phyloP scores from a whole-genome alignment of 345 rosid genomes.

The Raphanus raphanistrum region DNA sequence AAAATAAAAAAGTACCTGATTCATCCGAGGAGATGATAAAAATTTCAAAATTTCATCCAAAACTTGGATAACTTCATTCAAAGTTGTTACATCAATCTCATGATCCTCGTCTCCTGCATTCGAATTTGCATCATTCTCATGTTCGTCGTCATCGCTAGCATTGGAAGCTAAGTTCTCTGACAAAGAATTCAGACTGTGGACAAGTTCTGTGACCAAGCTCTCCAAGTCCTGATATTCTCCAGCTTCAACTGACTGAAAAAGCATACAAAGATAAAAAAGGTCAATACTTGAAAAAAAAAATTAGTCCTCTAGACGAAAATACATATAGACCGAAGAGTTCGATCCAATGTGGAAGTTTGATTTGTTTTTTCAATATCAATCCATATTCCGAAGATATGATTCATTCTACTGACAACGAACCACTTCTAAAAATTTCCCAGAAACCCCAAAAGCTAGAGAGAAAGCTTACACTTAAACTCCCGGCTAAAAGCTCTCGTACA shows the following conservation, averaged over 20 bases:
- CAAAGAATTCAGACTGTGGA: constrained; percentile 49
- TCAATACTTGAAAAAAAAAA: background rate
- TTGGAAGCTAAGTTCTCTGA: constrained; percentile 37
- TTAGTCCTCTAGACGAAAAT: too few relatives aligned
- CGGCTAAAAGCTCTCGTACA: constrained; percentile 47
- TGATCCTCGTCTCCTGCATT: constrained; percentile 37
- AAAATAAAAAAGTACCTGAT: constrained; percentile 51
- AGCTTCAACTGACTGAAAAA: constrained; percentile 43
- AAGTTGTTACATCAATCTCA: constrained; percentile 30
- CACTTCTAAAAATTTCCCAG: background rate
- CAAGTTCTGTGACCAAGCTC: constrained; percentile 48
- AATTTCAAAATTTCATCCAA: constrained; percentile 34
- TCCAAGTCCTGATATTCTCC: constrained; percentile 48
- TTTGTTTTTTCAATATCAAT: background rate
- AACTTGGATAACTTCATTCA: constrained; percentile 31
- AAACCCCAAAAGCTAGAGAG: background rate
- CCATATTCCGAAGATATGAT: background rate
- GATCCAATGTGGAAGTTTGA: background rate
- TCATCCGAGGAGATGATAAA: constrained; percentile 49
- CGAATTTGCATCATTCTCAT: constrained; percentile 33
- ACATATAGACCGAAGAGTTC: background rate
- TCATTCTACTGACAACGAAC: constrained; percentile 2
- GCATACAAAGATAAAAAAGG: background rate
- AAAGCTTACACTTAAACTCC: constrained; percentile 48
- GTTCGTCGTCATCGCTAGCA: constrained; percentile 42